Percentiles rank a stretch among this genome's conserved stretches.
These are phyloP conservation scores for Aphanomyces stellatus DNA, from an alignment of 352 stramenopile genomes.

Conservation along the genomic window DNA sequence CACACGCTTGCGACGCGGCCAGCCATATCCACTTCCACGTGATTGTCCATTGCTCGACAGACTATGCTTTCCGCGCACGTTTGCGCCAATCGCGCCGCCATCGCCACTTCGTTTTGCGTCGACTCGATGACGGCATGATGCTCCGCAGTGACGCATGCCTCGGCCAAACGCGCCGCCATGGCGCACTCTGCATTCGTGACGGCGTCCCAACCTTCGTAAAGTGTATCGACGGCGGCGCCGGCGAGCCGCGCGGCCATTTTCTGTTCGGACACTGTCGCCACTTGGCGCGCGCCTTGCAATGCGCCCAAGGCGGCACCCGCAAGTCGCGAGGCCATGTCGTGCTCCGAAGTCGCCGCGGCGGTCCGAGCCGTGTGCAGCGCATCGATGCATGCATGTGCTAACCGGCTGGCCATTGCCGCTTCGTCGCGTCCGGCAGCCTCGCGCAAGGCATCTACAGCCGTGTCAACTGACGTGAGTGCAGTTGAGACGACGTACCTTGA, in stretches of 20 bases:
- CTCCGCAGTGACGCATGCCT: neutral
- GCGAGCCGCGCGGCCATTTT: neutral
- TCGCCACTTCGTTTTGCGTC: neutral
- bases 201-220: neutral
- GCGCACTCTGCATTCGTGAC: neutral
- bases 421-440: neutral
- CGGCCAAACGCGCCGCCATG: neutral
- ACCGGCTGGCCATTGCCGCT: neutral
- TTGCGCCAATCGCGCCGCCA: neutral
- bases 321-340: too few relatives aligned
- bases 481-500: slow-evolving; percentile 2
- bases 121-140: neutral
- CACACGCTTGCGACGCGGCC: neutral
- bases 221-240: neutral
- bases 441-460: neutral
- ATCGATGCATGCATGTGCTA: too few relatives aligned
- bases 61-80: neutral
- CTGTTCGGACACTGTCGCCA: neutral
- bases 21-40: neutral
- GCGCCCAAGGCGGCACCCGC: neutral
- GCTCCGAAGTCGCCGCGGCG: too few relatives aligned
- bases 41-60: neutral
- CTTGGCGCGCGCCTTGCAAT: neutral
- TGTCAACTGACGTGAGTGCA: neutral
- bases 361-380: too few relatives aligned